Conservation (phyloP, 2,329 filamentous ascomycete species). For the Trichoderma cornu-damae region DNA sequence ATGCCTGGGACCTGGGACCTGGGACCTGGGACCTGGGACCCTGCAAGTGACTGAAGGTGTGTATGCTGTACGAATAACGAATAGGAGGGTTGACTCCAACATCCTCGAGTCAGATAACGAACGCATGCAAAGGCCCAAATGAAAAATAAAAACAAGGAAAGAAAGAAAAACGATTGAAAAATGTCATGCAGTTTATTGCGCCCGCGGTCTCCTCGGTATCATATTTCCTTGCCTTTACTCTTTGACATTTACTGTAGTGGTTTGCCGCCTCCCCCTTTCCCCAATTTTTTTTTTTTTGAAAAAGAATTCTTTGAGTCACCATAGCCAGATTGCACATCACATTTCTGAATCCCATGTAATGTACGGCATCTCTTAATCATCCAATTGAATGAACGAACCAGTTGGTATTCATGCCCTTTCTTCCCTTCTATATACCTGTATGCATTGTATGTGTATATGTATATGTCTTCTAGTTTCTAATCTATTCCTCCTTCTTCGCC, state of each 20-base stretch:
- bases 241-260: background rate
- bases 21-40: too few relatives aligned
- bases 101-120: background rate
- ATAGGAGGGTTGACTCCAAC: conserved; percentile 18
- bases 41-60: background rate
- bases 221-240: background rate
- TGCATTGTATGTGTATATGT: conserved; percentile 32
- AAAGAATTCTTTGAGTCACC: background rate
- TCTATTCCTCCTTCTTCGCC: conserved; percentile 52
- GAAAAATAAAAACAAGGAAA: background rate
- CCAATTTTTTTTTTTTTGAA: too few relatives aligned
- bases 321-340: background rate
- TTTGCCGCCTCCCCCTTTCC: too few relatives aligned
- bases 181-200: background rate
- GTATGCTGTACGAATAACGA: conserved; percentile 22
- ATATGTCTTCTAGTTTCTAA: conserved; percentile 20
- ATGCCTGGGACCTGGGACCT: too few relatives aligned
- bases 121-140: background rate
- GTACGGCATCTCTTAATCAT: background rate
- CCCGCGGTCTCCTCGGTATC: background rate
- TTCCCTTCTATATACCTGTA: conserved; percentile 18
- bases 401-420: background rate
- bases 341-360: background rate
- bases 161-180: background rate
- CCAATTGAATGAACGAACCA: background rate